Percentiles rank a stretch among this genome's conserved stretches.
Evolutionary conservation across 2,329 filamentous ascomycete genomes (phyloP).

Genomic region (Pseudogymnoascus sp.): DNA sequence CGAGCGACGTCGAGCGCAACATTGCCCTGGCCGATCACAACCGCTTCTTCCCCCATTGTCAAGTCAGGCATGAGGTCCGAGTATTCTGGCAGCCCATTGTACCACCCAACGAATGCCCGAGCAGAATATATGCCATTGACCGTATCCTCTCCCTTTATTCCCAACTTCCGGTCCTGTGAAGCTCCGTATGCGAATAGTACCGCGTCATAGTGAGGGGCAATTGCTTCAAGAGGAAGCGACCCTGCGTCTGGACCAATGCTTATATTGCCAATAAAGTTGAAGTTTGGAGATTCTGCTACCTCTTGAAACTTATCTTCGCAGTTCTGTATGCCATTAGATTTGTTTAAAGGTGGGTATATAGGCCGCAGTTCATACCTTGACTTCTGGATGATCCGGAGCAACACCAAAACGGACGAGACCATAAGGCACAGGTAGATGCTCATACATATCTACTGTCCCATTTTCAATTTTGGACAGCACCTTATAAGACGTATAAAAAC

Average conservation of each 20-base stretch:
- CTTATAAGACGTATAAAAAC: constrained; percentile 88
- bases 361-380: constrained; percentile 57
- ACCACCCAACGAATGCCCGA: constrained; percentile 93
- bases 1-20: constrained; percentile 90
- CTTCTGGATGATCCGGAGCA: constrained; percentile 96
- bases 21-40: constrained; percentile 91
- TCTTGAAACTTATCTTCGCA: constrained; percentile 91
- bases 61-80: constrained; percentile 66
- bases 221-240: constrained; percentile 55
- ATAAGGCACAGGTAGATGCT: constrained; percentile 84
- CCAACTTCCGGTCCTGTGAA: constrained; percentile 69
- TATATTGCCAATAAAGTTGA: constrained; percentile 88
- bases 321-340: constrained; percentile 50
- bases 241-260: constrained; percentile 55
- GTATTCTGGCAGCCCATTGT: constrained; percentile 87
- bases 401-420: constrained; percentile 90
- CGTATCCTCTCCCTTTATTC: constrained; percentile 68
- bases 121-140: constrained; percentile 76
- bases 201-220: constrained; percentile 82
- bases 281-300: constrained; percentile 71
- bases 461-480: constrained; percentile 68
- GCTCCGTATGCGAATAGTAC: constrained; percentile 91
- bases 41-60: constrained; percentile 66
- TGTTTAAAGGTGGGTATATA: background rate
- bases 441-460: constrained; percentile 88